These are phyloP conservation scores for Prillingera fragicola DNA, from an alignment of 1,284 basidiomycete genomes.

Conservation along the genomic window DNA sequence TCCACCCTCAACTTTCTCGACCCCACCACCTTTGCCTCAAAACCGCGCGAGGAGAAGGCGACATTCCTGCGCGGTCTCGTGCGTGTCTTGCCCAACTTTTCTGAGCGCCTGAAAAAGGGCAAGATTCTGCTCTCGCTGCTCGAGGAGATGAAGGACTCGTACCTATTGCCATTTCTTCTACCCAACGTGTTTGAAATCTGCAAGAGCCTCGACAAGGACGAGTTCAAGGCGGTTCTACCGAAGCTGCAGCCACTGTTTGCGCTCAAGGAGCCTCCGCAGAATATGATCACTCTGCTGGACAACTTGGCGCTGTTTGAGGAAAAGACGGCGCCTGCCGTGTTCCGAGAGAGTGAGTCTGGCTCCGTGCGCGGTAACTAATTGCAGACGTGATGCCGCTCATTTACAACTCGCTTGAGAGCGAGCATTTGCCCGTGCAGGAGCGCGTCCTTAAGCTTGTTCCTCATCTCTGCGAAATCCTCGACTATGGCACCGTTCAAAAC, in stretches of 20 bases:
- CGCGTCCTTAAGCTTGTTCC: constrained; percentile 80
- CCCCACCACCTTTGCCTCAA: constrained; percentile 87
- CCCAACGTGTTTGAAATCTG: constrained; percentile 96
- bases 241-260: constrained; percentile 84
- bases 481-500: constrained; percentile 83
- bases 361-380: neutral
- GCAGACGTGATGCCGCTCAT: constrained; percentile 88
- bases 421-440: constrained; percentile 85
- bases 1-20: constrained; percentile 96
- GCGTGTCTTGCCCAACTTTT: constrained; percentile 76
- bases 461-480: constrained; percentile 82
- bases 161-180: constrained; percentile 89
- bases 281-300: constrained; percentile 86
- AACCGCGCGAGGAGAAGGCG: constrained; percentile 90
- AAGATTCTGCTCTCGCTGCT: constrained; percentile 93
- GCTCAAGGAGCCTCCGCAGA: constrained; percentile 93
- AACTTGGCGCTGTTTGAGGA: constrained; percentile 79
- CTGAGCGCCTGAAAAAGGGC: constrained; percentile 74
- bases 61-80: constrained; percentile 90
- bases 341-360: constrained; percentile 70
- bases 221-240: constrained; percentile 76
- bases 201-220: constrained; percentile 65
- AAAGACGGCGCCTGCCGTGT: constrained; percentile 81
- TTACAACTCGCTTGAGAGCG: constrained; percentile 90
- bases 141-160: constrained; percentile 94